Evolutionary conservation across 1,139 yeast genomes (phyloP).

Genomic region (Geotrichum candidum): DNA sequence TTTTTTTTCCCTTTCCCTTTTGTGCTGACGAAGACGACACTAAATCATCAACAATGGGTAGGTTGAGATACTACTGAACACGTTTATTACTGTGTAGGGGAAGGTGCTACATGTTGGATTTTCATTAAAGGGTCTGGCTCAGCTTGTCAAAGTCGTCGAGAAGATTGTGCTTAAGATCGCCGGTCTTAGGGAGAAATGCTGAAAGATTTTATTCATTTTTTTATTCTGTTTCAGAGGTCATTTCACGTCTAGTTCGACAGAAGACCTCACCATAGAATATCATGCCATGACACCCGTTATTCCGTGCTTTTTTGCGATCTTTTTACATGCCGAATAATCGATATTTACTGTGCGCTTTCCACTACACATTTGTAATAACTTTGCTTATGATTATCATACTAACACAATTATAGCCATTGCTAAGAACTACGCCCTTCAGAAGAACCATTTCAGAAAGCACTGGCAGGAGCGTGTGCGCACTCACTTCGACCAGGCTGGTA

Average conservation of each 20-base stretch:
- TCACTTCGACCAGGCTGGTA: conserved; percentile 99
- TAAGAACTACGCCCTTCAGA: conserved; percentile 67
- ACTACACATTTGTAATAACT: neutral
- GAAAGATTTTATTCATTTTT: too few relatives aligned
- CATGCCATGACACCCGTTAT: neutral
- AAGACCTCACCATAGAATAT: neutral
- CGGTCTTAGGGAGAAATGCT: neutral
- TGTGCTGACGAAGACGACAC: neutral
- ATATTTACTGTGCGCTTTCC: neutral
- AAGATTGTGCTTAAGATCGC: neutral
- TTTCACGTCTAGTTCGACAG: neutral
- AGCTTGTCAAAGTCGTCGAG: neutral
- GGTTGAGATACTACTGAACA: neutral
- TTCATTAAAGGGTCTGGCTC: neutral
- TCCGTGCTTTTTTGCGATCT: neutral
- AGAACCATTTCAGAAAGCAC: conserved; percentile 90
- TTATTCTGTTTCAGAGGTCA: too few relatives aligned
- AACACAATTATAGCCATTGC: conserved; percentile 66
- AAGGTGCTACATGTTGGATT: neutral
- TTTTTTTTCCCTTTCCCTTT: neutral
- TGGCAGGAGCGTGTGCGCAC: conserved; percentile 99
- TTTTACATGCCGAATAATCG: neutral
- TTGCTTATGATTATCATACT: neutral
- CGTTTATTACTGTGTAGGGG: neutral
- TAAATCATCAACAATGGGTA: neutral